Evolutionary conservation across 306 rosid genomes (phyloP), one percentile per base, ranked within the genome.

Genomic region (Ormosia emarginata): DNA sequence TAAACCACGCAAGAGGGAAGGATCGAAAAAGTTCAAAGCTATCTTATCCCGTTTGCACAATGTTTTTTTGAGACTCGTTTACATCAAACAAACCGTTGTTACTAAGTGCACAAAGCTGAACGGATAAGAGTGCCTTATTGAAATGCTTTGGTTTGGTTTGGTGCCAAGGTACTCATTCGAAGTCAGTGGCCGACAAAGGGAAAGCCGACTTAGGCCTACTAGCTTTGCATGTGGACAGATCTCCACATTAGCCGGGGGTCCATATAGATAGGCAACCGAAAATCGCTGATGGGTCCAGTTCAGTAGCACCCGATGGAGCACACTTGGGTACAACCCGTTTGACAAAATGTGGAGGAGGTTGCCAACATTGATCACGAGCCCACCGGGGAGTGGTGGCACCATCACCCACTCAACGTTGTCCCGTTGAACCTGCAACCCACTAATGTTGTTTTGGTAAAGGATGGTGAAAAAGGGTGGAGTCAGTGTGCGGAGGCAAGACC

Each of bases 401-500:
- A 86, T 93, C 75, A 93, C 88, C 99, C 99, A 95, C 10, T 91
- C 87, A 0, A 2, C 18, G 3, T 90, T 92, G 14, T 93, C 95
- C 1, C 65, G 74, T 0, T 72, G 84, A 6, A 95, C 94, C 5
- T 95, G 98, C 37, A 95, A 50, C 2, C 99, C 98, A 1, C 97
- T 92, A 0, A 89, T 92, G 86, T 81, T 85, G 80, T 82, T 93
- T 39, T 95, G 99, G 86, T 94, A 61, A 3, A 95, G 85, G 9
- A 93, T 87, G 0, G 98, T 90, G 62, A 95, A 80, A 80, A 9
- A 95, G 88, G 74, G 97, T 93, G 0, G 99, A 92, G 70, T 95
- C 99, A 0, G 99, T 95, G 71, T 93, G 97, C 2, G 92, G 89
- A n/a, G 0, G 98, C 98, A 0, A 95, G 89, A 24, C 99, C 98